A percentile compares a stretch with the other conserved stretches of the same genome.
Conservation (phyloP, 208 protist species). For the Naegleria lovaniensis region DNA sequence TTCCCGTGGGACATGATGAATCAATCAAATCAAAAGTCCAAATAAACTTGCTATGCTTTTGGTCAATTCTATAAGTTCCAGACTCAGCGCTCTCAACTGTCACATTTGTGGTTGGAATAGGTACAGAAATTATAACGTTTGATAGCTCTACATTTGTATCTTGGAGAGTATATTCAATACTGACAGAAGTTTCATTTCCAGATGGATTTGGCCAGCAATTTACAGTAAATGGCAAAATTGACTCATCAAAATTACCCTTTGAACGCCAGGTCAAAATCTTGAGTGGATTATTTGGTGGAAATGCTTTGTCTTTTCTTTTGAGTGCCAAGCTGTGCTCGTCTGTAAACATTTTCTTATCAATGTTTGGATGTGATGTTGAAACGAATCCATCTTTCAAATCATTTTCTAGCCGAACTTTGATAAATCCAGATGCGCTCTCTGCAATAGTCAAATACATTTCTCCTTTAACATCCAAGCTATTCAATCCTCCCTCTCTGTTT, state of each 20-base stretch:
- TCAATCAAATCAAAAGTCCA: conserved; percentile 7
- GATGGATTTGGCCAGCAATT: conserved; percentile 1
- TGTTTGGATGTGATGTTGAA: background rate
- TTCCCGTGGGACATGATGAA: background rate
- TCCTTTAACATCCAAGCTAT: background rate
- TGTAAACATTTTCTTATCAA: conserved; percentile 8
- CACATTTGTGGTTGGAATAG: background rate
- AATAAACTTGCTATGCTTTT: background rate
- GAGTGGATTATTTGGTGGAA: background rate
- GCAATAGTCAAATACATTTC: background rate
- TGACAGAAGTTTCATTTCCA: background rate
- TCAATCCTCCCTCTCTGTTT: background rate
- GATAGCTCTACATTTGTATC: background rate
- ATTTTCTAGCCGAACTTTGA: background rate
- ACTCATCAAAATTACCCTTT: background rate
- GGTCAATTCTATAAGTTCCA: background rate
- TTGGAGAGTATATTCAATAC: background rate
- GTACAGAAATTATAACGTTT: background rate
- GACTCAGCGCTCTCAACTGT: background rate
- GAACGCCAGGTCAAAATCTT: conserved; percentile 6
- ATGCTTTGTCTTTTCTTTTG: background rate
- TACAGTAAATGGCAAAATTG: background rate
- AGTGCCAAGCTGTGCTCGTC: background rate
- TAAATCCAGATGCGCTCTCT: background rate
- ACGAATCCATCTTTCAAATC: background rate